Conservation (phyloP, 2,329 filamentous ascomycete genomes). For the Aspergillus ochraceus region DNA sequence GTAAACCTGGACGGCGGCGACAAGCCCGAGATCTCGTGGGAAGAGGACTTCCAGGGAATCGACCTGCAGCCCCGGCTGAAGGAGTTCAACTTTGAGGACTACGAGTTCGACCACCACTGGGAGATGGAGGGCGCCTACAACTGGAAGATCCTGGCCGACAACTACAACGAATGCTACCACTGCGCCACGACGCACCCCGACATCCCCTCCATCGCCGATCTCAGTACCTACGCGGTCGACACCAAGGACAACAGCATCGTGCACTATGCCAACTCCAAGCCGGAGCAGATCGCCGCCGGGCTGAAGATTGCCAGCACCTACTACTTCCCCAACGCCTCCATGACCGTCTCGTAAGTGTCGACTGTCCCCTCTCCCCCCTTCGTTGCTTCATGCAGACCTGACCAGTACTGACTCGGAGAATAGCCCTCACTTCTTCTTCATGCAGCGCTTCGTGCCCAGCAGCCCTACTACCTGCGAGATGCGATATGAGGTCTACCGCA, state of each 20-base stretch:
- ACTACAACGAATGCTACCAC: conserved; percentile 56
- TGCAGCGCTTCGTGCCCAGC: conserved; percentile 61
- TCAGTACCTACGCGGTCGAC: conserved; percentile 55
- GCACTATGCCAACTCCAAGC: conserved; percentile 46
- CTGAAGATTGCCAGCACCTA: conserved; percentile 40
- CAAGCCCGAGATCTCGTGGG: conserved; percentile 52
- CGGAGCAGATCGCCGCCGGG: conserved; percentile 50
- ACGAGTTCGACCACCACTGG: conserved; percentile 59
- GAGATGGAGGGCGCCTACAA: conserved; percentile 59
- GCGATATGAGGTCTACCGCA: conserved; percentile 64
- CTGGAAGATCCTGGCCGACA: conserved; percentile 63
- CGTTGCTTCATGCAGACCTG: neutral
- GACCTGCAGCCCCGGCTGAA: conserved; percentile 49
- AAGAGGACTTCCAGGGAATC: conserved; percentile 52
- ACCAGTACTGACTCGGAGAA: neutral
- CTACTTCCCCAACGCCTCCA: conserved; percentile 36
- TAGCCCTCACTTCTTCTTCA: conserved; percentile 61
- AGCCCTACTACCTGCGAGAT: conserved; percentile 54
- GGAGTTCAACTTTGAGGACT: conserved; percentile 54
- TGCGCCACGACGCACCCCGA: conserved; percentile 23
- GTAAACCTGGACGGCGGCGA: conserved; percentile 55
- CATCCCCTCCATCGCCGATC: conserved; percentile 47
- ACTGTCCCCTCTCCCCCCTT: neutral
- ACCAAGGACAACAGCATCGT: conserved; percentile 51
- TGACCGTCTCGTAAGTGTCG: conserved; percentile 34